Base-by-base conservation (phyloP, 2,329 filamentous ascomycete species). In the Talaromyces pinophilus region DNA sequence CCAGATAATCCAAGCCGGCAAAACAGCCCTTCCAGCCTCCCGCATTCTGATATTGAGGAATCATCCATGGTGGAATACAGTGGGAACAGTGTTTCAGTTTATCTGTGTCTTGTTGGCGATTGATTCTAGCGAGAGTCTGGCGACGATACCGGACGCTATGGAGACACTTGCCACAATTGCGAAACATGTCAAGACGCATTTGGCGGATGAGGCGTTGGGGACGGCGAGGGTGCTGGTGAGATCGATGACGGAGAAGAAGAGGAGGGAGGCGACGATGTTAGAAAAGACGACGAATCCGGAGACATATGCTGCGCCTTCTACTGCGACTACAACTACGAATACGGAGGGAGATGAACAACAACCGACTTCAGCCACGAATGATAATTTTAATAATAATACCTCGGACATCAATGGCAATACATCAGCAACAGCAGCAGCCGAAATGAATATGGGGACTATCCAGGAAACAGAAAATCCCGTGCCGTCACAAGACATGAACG, bases 31-130 rank as follows among this genome's bases (percentile, higher is more conserved):
- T 0, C 69, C 71, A 8, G 78, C 80, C 3, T 75, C 79, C 5
- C 70, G 71, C 5, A 72, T 72, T 22, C 67, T 81, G 2, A 73
- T 78, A 3, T 72, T 74, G n/a, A 72, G 72, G 50, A 70, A 73
- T 7, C 74, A 72, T 19, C 79, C 79, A 3, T 82, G 80, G 80
- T 82, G 80, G 80, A 81, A 81, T 66, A 72, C 81, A 1, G 69
- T 82, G 1, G 76, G 77, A 59, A 76, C 77, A 0, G 73, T 77
- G 0, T 82, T 82, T 59, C 80, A 82, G 66, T 81, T 80, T 50
- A 71, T 80, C 10, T 82, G 79, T 67, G 75, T 79, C 33, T 70
- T 78, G 3, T 72, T 82, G 13, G 79, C 78, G 3, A 76, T 82
- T 25, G 78, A 79, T 55, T 80, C 78, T 2, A 72, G 74, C 0